phyloP scores from a whole-genome alignment of 2,329 filamentous ascomycete genomes.

The Sclerotinia minor region DNA sequence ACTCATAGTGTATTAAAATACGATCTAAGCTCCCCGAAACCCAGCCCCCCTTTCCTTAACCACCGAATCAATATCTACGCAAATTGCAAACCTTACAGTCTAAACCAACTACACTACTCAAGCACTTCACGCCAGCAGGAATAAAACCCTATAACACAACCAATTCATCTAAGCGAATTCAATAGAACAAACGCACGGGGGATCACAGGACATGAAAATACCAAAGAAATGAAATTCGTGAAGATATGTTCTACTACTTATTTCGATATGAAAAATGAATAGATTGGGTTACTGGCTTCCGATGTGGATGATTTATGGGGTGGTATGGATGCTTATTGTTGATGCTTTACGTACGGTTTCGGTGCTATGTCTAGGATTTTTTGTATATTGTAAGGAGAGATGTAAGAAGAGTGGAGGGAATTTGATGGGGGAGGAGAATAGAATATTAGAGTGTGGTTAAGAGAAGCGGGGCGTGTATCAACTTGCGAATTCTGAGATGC shows the following conservation, averaged over 20 bases:
- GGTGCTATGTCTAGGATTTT: not conserved
- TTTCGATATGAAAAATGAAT: conserved; percentile 89
- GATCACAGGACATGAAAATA: no score
- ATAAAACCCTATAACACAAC: not conserved
- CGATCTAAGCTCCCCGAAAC: not conserved
- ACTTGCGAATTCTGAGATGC: not conserved
- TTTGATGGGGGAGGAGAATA: not conserved
- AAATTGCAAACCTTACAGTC: not conserved
- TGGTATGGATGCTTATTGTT: not conserved
- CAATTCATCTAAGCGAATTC: not conserved
- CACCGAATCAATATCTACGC: not conserved
- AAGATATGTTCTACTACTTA: conserved; percentile 44
- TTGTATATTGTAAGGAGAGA: not conserved
- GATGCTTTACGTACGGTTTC: not conserved
- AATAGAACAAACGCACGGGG: no score
- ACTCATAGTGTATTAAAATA: no score
- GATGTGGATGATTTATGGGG: not conserved
- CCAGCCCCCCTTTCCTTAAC: not conserved
- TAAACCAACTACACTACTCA: not conserved
- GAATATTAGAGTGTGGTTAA: not conserved
- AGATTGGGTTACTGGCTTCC: conserved; percentile 76
- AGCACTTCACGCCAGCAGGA: no score
- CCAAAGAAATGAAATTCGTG: not conserved
- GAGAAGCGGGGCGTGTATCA: not conserved
- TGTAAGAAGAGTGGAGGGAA: not conserved